phyloP scores from a whole-genome alignment of 345 rosid genomes.

The Durio zibethinus region DNA sequence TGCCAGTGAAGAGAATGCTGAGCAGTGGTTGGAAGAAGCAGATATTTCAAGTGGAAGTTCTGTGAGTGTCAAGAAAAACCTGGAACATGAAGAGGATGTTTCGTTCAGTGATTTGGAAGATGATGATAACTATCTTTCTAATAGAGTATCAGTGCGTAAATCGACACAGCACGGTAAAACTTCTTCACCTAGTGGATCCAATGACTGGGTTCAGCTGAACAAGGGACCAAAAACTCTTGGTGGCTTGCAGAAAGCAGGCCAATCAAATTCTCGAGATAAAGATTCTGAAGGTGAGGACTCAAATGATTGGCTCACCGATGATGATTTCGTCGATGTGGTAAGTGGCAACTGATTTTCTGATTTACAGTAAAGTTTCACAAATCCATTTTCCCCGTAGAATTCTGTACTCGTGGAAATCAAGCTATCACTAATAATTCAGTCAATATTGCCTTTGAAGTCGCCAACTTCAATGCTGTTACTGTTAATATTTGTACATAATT shows the following conservation, averaged over 20 bases:
- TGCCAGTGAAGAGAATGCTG: slow-evolving; percentile 30
- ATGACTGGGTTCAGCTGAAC: slow-evolving; percentile 60
- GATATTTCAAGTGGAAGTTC: slow-evolving; percentile 26
- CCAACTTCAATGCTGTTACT: slow-evolving; percentile 1
- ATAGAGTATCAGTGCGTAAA: slow-evolving; percentile 25
- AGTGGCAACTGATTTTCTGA: slow-evolving; percentile 18
- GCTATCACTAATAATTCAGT: slow-evolving; percentile 17
- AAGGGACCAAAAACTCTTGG: slow-evolving; percentile 29
- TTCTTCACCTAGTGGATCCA: slow-evolving; percentile 48
- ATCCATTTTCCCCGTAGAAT: neutral
- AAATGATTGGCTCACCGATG: slow-evolving; percentile 60
- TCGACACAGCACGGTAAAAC: slow-evolving; percentile 16
- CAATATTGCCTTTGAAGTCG: neutral
- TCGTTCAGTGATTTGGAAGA: slow-evolving; percentile 71
- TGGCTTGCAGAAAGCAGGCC: slow-evolving; percentile 28
- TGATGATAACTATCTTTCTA: slow-evolving; percentile 27
- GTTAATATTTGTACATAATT: slow-evolving; percentile 16
- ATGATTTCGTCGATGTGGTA: slow-evolving; percentile 50
- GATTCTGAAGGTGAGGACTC: slow-evolving; percentile 65
- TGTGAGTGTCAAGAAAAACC: slow-evolving; percentile 21
- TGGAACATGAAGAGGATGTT: slow-evolving; percentile 41
- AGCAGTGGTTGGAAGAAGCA: slow-evolving; percentile 41
- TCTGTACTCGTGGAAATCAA: slow-evolving; percentile 15
- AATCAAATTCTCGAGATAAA: slow-evolving; percentile 42
- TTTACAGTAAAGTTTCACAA: slow-evolving; percentile 37